Conservation (phyloP, 805 yeast genomes). For the Tetrapisispora namnaoensis region DNA sequence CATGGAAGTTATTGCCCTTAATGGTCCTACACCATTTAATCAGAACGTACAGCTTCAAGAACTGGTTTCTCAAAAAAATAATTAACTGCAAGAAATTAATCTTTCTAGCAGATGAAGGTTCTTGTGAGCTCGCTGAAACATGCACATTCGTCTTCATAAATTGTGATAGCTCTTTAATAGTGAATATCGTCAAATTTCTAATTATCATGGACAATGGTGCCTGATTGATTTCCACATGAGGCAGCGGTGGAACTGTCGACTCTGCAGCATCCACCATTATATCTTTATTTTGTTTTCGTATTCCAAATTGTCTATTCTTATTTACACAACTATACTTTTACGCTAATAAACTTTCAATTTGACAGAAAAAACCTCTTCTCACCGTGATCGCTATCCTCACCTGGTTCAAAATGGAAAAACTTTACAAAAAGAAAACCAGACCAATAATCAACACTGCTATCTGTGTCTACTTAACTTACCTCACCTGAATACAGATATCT, state of each 20-base stretch:
- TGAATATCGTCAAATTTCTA: conserved; percentile 25
- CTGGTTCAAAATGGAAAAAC: no score
- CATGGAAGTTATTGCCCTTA: conserved; percentile 58
- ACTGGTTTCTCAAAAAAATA: conserved; percentile 70
- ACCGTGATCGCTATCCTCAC: no score
- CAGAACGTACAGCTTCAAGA: conserved; percentile 72
- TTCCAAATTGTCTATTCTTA: no score
- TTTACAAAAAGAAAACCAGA: no score
- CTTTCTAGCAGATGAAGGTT: conserved; percentile 43
- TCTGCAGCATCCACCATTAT: not conserved
- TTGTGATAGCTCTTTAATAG: conserved; percentile 28
- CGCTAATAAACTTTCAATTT: no score
- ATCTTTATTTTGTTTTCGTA: no score
- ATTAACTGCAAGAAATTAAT: conserved; percentile 57
- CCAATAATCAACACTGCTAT: no score
- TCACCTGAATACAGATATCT: no score
- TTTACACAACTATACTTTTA: no score
- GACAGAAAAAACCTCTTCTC: no score
- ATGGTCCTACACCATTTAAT: conserved; percentile 72
- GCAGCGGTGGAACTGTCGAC: conserved; percentile 19
- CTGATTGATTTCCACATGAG: conserved; percentile 30
- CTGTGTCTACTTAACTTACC: no score
- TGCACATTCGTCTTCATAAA: conserved; percentile 27
- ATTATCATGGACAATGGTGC: conserved; percentile 24
- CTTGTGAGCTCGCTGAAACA: conserved; percentile 5